Conservation (phyloP, 1,284 basidiomycete genomes). For the Blastosporella zonata region DNA sequence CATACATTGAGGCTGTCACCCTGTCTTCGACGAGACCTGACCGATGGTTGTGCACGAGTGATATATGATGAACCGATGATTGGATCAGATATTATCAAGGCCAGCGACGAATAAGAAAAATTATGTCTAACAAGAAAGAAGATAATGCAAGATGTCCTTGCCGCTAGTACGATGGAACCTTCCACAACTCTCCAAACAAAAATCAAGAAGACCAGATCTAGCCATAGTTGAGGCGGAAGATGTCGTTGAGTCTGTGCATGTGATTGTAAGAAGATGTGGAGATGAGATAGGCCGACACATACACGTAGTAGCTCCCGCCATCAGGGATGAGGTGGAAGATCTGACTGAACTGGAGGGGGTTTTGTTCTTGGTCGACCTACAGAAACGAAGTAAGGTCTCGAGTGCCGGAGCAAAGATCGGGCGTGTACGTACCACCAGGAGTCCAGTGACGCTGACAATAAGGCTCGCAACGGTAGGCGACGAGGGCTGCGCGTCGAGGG, state of each 20-base stretch:
- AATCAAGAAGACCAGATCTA: slow-evolving; percentile 16
- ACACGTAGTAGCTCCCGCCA: slow-evolving; percentile 82
- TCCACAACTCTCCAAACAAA: slow-evolving; percentile 5
- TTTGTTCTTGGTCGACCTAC: slow-evolving; percentile 76
- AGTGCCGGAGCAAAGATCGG: not conserved
- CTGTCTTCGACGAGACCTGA: too few species aligned
- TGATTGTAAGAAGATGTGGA: slow-evolving; percentile 1
- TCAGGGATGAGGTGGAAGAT: slow-evolving; percentile 90
- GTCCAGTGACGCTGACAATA: slow-evolving; percentile 88
- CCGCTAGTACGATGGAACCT: not conserved
- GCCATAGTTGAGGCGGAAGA: slow-evolving; percentile 84
- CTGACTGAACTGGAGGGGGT: slow-evolving; percentile 88
- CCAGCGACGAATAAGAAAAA: slow-evolving; percentile 1
- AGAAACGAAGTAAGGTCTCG: not conserved
- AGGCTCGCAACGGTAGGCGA: slow-evolving; percentile 60
- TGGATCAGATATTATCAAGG: slow-evolving; percentile 1
- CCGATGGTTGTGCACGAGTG: not conserved
- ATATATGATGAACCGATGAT: not conserved
- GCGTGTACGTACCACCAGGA: slow-evolving; percentile 60
- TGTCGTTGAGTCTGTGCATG: slow-evolving; percentile 68
- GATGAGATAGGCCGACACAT: slow-evolving; percentile 29
- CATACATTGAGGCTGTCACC: too few species aligned
- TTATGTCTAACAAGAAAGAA: slow-evolving; percentile 5
- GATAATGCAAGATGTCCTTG: not conserved
- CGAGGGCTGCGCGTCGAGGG: slow-evolving; percentile 89